These are phyloP conservation scores for Planoprotostelium fungivorum DNA, from an alignment of 78 protist species.

Conservation along the genomic window DNA sequence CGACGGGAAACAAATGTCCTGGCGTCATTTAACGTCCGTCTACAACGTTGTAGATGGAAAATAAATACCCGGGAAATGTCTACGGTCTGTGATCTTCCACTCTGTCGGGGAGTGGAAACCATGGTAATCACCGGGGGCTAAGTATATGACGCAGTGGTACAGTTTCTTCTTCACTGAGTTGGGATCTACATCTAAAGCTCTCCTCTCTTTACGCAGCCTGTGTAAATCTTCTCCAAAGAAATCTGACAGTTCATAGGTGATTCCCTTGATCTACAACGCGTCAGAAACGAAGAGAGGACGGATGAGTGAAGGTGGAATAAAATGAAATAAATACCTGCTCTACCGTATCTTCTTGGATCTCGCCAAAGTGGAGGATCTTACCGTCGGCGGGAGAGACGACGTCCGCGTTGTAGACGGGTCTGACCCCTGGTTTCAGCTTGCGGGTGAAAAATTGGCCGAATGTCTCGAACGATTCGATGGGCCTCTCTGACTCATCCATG, in stretches of 20 bases:
- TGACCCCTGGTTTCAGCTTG: conserved; percentile 16
- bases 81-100: conserved; percentile 36
- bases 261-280: conserved; percentile 29
- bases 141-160: conserved; percentile 44
- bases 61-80: conserved; percentile 41
- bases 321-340: conserved; percentile 52
- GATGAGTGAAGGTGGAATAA: neutral
- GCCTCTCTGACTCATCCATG: conserved; percentile 38
- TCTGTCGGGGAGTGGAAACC: conserved; percentile 58
- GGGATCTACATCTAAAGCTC: neutral
- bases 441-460: conserved; percentile 40
- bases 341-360: conserved; percentile 13
- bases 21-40: neutral
- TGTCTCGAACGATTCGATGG: conserved; percentile 16
- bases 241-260: conserved; percentile 21
- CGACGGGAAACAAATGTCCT: conserved; percentile 61
- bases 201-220: neutral
- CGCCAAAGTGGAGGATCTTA: conserved; percentile 38
- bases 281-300: neutral
- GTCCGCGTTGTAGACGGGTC: conserved; percentile 2
- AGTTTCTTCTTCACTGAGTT: conserved; percentile 24
- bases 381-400: conserved; percentile 60
- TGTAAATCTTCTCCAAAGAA: conserved; percentile 29
- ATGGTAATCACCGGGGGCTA: conserved; percentile 69
- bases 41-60: neutral